Evolutionary conservation across 2,329 filamentous ascomycete genomes (phyloP).

Genomic region (Cladosporium sphaerospermum): DNA sequence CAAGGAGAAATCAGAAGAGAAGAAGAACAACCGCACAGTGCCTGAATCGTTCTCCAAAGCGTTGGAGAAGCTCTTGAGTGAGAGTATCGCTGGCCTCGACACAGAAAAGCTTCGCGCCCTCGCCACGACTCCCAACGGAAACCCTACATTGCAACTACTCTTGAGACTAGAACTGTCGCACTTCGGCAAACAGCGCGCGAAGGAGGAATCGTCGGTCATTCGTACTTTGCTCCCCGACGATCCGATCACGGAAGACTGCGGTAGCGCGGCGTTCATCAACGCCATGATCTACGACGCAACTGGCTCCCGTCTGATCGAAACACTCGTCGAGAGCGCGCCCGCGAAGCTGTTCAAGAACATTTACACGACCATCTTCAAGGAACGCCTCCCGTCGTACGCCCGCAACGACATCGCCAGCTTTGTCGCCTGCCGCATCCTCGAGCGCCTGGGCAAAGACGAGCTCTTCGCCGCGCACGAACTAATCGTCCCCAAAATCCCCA

Average conservation of each 20-base stretch:
- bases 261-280: conserved; percentile 74
- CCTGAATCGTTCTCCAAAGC: conserved; percentile 73
- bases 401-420: conserved; percentile 89
- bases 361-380: conserved; percentile 72
- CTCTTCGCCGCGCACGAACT: conserved; percentile 65
- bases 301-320: conserved; percentile 84
- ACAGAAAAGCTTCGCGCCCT: conserved; percentile 74
- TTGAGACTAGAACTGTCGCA: conserved; percentile 77
- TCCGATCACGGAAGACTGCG: conserved; percentile 64
- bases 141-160: conserved; percentile 85
- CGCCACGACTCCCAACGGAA: conserved; percentile 82
- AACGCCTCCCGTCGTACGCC: conserved; percentile 70
- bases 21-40: conserved; percentile 46
- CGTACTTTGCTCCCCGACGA: conserved; percentile 74
- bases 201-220: conserved; percentile 63
- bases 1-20: conserved; percentile 39
- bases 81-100: conserved; percentile 69
- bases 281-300: conserved; percentile 84
- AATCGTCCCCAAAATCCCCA: conserved; percentile 66
- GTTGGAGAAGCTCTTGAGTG: conserved; percentile 72
- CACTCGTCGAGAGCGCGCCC: conserved; percentile 70
- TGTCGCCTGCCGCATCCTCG: conserved; percentile 74
- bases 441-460: conserved; percentile 80
- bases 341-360: conserved; percentile 88
- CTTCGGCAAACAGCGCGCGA: conserved; percentile 60